A percentile compares a stretch with the other conserved stretches of the same genome.
phyloP scores from a whole-genome alignment of 192 early-diverging fungal genomes.

The Spizellomyces sp. region DNA sequence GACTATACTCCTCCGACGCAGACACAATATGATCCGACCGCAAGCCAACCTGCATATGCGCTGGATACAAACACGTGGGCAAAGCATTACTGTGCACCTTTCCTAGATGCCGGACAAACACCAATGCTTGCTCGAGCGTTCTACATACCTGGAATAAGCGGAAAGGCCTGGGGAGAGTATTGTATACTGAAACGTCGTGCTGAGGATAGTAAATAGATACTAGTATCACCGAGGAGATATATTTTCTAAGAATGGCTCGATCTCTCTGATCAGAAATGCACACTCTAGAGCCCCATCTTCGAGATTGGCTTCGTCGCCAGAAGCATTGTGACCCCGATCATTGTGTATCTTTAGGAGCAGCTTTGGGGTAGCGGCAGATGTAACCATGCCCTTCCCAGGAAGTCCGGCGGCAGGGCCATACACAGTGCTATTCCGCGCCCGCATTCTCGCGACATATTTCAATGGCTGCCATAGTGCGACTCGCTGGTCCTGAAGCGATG shows the following conservation, averaged over 20 bases:
- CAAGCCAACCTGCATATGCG: constrained; percentile 55
- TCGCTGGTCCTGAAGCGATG: constrained; percentile 24
- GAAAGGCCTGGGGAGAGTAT: constrained; percentile 26
- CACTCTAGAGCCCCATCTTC: constrained; percentile 13
- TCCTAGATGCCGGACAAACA: constrained; percentile 57
- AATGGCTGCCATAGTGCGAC: constrained; percentile 21
- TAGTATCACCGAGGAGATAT: no score
- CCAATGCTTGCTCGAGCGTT: constrained; percentile 12
- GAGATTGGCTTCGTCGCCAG: not conserved
- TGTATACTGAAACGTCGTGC: constrained; percentile 16
- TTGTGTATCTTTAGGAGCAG: not conserved
- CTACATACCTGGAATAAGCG: constrained; percentile 8
- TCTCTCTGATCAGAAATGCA: constrained; percentile 8
- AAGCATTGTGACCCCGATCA: constrained; percentile 8
- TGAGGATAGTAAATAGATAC: no score
- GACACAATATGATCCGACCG: constrained; percentile 11
- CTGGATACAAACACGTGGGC: constrained; percentile 61
- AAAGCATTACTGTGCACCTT: constrained; percentile 57
- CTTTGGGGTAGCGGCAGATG: not conserved
- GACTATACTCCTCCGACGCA: constrained; percentile 49
- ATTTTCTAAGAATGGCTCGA: not conserved
- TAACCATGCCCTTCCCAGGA: not conserved
- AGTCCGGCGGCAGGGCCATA: not conserved
- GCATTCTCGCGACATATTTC: constrained; percentile 26
- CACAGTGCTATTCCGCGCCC: not conserved